Evolutionary conservation across 192 early-diverging fungal species (phyloP).

Genomic region (Jimgerdemannia lactiflua): DNA sequence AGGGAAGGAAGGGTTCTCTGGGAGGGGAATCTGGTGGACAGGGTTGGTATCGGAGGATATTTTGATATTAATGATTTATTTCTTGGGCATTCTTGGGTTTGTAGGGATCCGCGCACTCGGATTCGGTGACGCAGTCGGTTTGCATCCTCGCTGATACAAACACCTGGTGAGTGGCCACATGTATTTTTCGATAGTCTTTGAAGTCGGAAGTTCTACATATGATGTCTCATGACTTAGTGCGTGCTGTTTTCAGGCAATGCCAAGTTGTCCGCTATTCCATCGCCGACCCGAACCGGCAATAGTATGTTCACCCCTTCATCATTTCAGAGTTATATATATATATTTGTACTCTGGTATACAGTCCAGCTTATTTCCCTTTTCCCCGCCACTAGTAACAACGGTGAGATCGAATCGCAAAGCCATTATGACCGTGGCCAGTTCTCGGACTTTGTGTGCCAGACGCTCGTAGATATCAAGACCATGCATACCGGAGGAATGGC

Average conservation of each 20-base stretch:
- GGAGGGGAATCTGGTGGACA: constrained; percentile 21
- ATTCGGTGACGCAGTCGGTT: constrained; percentile 22
- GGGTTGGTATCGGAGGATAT: neutral
- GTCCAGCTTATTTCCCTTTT: too few relatives aligned
- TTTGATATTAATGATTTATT: constrained; percentile 7
- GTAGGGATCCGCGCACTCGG: constrained; percentile 13
- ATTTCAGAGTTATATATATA: neutral
- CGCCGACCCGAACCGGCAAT: constrained; percentile 3
- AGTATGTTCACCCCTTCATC: constrained; percentile 15
- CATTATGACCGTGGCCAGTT: constrained; percentile 17
- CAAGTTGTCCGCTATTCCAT: constrained; percentile 20
- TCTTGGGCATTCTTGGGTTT: neutral
- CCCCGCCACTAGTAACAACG: neutral
- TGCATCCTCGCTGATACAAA: constrained; percentile 46
- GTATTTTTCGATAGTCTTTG: neutral
- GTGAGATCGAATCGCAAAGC: constrained; percentile 1
- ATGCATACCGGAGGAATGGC: constrained; percentile 20
- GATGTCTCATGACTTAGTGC: neutral
- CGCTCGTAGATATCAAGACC: constrained; percentile 22
- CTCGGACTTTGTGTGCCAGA: constrained; percentile 22
- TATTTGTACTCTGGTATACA: too few relatives aligned
- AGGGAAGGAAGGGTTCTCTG: constrained; percentile 19
- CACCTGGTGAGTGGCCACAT: constrained; percentile 25
- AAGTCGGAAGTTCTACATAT: neutral
- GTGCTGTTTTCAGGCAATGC: neutral